phyloP scores from a whole-genome alignment of 768 basidiomycete species.

The Aureoboletus auriporus region DNA sequence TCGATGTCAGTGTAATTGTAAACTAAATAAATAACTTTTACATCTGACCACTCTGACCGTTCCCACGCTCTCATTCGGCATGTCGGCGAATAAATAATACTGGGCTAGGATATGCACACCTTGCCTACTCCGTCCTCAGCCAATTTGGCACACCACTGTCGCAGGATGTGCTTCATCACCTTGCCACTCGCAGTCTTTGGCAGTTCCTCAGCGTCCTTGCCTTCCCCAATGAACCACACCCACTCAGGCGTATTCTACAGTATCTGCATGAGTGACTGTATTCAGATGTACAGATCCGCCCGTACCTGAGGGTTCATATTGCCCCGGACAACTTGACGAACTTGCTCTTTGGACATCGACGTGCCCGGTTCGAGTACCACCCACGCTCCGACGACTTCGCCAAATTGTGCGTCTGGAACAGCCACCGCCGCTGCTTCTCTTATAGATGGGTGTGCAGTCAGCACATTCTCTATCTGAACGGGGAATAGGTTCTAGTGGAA shows the following conservation, averaged over 20 bases:
- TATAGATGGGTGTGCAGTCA: conserved; percentile 52
- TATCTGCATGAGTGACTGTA: not conserved
- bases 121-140: conserved; percentile 43
- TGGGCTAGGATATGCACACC: not conserved
- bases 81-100: too few relatives aligned
- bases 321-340: conserved; percentile 49
- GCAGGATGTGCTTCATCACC: conserved; percentile 75
- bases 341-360: conserved; percentile 44
- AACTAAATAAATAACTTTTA: not conserved
- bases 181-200: conserved; percentile 89
- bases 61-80: conserved; percentile 16
- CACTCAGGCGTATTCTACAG: conserved; percentile 70
- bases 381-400: conserved; percentile 83
- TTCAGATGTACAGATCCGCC: not conserved
- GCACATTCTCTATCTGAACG: conserved; percentile 76
- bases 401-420: conserved; percentile 64
- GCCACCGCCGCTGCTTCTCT: conserved; percentile 71
- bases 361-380: conserved; percentile 46
- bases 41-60: conserved; percentile 8
- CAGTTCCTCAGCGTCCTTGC: conserved; percentile 50
- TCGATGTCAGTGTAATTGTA: not conserved
- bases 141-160: conserved; percentile 62
- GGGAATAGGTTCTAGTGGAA: conserved; percentile 70
- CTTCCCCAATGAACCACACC: conserved; percentile 82
- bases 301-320: conserved; percentile 79